Percentiles rank a stretch among this genome's conserved stretches.
Evolutionary conservation across 371 early-diverging fungal genomes (phyloP).

Genomic region (Haplosporangium sp.): DNA sequence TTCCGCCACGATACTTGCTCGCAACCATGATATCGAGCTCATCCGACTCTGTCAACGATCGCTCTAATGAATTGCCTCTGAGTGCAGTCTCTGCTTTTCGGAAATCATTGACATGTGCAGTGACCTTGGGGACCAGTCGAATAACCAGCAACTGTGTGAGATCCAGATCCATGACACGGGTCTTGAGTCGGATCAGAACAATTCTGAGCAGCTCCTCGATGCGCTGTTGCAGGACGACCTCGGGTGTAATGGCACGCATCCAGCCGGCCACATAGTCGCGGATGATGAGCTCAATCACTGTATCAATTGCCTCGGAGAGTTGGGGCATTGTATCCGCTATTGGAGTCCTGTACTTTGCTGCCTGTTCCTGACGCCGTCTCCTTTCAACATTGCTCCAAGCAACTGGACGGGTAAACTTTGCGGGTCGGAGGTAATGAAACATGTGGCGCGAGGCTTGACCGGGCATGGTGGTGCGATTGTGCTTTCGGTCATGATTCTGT

Average conservation of each 20-base stretch:
- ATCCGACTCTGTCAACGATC: slow-evolving; percentile 66
- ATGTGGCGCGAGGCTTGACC: slow-evolving; percentile 31
- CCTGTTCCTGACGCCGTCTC: slow-evolving; percentile 44
- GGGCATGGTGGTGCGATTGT: slow-evolving; percentile 23
- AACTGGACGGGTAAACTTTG: slow-evolving; percentile 38
- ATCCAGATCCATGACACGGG: slow-evolving; percentile 68
- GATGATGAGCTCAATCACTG: slow-evolving; percentile 57
- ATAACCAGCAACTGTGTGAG: slow-evolving; percentile 66
- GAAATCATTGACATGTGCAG: slow-evolving; percentile 76
- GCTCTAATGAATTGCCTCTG: slow-evolving; percentile 65
- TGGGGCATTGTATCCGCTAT: slow-evolving; percentile 51
- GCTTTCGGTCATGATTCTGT: slow-evolving; percentile 3
- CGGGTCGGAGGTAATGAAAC: slow-evolving; percentile 46
- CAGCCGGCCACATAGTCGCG: slow-evolving; percentile 70
- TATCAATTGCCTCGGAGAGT: slow-evolving; percentile 59
- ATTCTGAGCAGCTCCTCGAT: slow-evolving; percentile 62
- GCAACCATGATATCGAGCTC: slow-evolving; percentile 73
- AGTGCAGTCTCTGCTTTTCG: slow-evolving; percentile 72
- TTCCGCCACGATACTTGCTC: slow-evolving; percentile 68
- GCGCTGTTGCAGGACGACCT: slow-evolving; percentile 42
- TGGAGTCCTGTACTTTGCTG: slow-evolving; percentile 38
- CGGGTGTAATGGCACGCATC: slow-evolving; percentile 64
- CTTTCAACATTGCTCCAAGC: slow-evolving; percentile 35
- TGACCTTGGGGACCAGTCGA: slow-evolving; percentile 72
- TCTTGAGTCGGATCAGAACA: slow-evolving; percentile 52